Conservation (phyloP, 2,329 filamentous ascomycete species). For the Dactylonectria estremocensis region DNA sequence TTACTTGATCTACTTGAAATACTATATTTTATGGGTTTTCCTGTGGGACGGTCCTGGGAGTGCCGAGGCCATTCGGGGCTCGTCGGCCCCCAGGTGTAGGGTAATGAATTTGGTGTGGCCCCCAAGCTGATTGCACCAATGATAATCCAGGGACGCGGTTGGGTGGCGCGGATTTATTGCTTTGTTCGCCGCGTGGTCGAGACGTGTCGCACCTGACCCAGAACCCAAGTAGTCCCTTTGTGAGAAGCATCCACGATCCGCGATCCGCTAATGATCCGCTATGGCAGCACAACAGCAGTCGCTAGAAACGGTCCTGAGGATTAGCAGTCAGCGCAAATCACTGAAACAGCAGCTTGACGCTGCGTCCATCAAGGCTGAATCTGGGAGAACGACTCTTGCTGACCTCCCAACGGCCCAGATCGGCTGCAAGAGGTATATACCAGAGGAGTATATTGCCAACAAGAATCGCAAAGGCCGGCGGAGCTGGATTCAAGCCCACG, state of each 20-base stretch:
- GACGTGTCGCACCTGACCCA: not conserved
- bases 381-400: conserved; percentile 2
- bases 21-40: not conserved
- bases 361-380: not conserved
- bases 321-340: not conserved
- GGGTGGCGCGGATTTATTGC: not conserved
- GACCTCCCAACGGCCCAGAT: conserved; percentile 1
- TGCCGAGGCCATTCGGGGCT: not conserved
- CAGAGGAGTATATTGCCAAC: not conserved
- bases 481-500: conserved; percentile 3
- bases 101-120: not conserved
- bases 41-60: not conserved
- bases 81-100: not conserved
- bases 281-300: conserved; percentile 4
- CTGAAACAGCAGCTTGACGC: conserved; percentile 3
- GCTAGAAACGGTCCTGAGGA: not conserved
- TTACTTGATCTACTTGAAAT: conserved; percentile 11
- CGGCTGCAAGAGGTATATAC: conserved; percentile 1
- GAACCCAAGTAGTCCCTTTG: not conserved
- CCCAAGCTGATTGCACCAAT: conserved; percentile 5
- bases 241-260: not conserved
- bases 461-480: not conserved
- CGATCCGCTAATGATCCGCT: not conserved
- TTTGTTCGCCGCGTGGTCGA: not conserved
- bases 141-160: not conserved